These are phyloP conservation scores for Polysphondylium violaceum DNA, from an alignment of 78 protist species.

Conservation along the genomic window DNA sequence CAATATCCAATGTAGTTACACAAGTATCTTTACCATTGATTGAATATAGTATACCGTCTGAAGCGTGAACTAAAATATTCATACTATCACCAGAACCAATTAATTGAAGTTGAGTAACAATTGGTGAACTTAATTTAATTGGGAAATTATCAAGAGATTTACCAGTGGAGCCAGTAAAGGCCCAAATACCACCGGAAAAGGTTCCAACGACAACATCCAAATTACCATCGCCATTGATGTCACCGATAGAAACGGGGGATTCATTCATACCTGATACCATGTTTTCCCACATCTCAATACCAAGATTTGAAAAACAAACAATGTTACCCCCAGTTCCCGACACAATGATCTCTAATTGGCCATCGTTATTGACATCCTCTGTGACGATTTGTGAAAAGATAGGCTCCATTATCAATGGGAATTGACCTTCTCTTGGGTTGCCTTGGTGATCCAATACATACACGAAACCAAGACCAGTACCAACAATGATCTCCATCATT, in stretches of 20 bases:
- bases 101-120: conserved; percentile 58
- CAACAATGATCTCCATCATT: conserved; percentile 80
- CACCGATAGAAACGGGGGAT: conserved; percentile 87
- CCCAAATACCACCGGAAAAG: conserved; percentile 83
- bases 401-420: conserved; percentile 89
- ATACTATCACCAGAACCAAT: conserved; percentile 19
- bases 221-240: conserved; percentile 92
- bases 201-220: conserved; percentile 92
- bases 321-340: conserved; percentile 73
- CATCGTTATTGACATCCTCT: conserved; percentile 91
- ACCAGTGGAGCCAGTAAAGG: conserved; percentile 85
- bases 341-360: conserved; percentile 86
- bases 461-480: conserved; percentile 81
- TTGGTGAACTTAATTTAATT: conserved; percentile 34
- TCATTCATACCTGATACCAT: conserved; percentile 40
- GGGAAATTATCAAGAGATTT: conserved; percentile 75
- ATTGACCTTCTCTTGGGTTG: conserved; percentile 15
- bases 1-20: conserved; percentile 67
- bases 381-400: conserved; percentile 81
- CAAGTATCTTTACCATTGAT: conserved; percentile 33
- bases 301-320: conserved; percentile 49
- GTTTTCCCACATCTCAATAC: conserved; percentile 78
- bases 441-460: conserved; percentile 83
- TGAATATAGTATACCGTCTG: conserved; percentile 26
- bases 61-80: conserved; percentile 24